phyloP scores from a whole-genome alignment of 2,329 filamentous ascomycete genomes.

The Domatiomyces catenatus region DNA sequence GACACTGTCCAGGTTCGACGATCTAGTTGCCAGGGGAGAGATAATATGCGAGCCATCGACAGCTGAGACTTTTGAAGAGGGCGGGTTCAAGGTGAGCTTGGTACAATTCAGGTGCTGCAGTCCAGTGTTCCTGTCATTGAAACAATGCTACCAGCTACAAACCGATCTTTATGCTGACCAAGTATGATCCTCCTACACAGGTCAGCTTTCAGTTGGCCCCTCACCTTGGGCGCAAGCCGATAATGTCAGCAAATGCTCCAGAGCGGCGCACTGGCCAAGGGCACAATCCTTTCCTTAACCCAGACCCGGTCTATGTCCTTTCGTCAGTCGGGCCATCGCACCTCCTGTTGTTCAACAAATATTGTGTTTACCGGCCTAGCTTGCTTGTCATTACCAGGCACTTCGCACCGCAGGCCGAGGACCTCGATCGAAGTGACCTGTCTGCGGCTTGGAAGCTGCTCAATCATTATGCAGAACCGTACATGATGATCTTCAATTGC shows the following conservation, averaged over 20 bases:
- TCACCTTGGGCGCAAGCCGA: slow-evolving; percentile 16
- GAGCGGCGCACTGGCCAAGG: slow-evolving; percentile 13
- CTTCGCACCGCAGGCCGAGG: slow-evolving; percentile 25
- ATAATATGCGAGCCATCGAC: slow-evolving; percentile 16
- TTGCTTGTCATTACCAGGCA: slow-evolving; percentile 26
- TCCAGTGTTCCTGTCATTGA: neutral
- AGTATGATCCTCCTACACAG: slow-evolving; percentile 3
- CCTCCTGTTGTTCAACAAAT: slow-evolving; percentile 18
- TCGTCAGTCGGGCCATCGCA: slow-evolving; percentile 13
- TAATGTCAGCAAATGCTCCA: slow-evolving; percentile 16
- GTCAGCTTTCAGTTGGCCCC: slow-evolving; percentile 15
- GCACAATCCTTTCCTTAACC: slow-evolving; percentile 16
- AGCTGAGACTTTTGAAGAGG: slow-evolving; percentile 13
- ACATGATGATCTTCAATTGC: slow-evolving; percentile 32
- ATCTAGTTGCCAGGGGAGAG: slow-evolving; percentile 11
- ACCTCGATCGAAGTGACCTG: slow-evolving; percentile 25
- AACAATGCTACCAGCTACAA: neutral
- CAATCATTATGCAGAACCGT: slow-evolving; percentile 14
- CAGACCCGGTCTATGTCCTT: slow-evolving; percentile 16
- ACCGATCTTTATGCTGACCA: neutral
- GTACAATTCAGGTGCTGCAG: neutral
- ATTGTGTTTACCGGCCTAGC: slow-evolving; percentile 21
- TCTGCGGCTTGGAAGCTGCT: slow-evolving; percentile 26
- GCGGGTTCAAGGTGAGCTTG: slow-evolving; percentile 16
- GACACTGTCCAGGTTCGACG: slow-evolving; percentile 10